These are phyloP conservation scores for Odontarrhena argentea DNA, from an alignment of 345 rosid species.

Conservation along the genomic window DNA sequence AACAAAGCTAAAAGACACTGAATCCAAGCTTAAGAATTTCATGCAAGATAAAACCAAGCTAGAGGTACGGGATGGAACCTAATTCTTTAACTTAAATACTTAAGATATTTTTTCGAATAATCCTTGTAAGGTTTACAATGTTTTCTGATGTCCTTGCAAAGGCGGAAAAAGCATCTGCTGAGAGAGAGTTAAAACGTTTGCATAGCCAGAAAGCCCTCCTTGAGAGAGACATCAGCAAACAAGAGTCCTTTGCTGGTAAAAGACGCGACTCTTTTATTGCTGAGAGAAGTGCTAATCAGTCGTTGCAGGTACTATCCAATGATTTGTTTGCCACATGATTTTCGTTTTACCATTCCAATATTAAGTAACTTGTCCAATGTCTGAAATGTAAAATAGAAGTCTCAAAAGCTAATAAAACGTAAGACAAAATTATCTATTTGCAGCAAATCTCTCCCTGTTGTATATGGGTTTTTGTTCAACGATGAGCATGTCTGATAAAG, in stretches of 20 bases:
- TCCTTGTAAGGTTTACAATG: conserved; percentile 5
- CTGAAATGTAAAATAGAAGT: conserved; percentile 4
- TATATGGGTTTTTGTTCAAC: conserved; percentile 20
- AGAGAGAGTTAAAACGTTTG: conserved; percentile 72
- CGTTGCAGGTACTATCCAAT: conserved; percentile 39
- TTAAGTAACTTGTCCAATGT: conserved; percentile 15
- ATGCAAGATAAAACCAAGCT: conserved; percentile 96
- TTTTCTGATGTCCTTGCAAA: conserved; percentile 34
- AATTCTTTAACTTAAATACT: conserved; percentile 1
- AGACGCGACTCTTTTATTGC: conserved; percentile 63
- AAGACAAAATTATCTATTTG: neutral
- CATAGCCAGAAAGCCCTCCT: conserved; percentile 75
- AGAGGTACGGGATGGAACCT: conserved; percentile 55
- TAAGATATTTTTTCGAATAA: conserved; percentile 7
- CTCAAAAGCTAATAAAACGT: conserved; percentile 3
- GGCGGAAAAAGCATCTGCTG: conserved; percentile 90
- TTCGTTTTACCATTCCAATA: neutral
- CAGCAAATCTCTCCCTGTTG: conserved; percentile 2
- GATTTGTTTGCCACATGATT: conserved; percentile 8
- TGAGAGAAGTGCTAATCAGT: conserved; percentile 52
- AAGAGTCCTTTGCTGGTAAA: conserved; percentile 78
- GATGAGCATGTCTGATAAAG: conserved; percentile 21
- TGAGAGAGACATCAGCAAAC: conserved; percentile 81
- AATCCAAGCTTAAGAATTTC: conserved; percentile 75
- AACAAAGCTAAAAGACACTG: conserved; percentile 77